Evolutionary conservation across 805 yeast species (phyloP).

Genomic region (Wickerhamiella nectarea): DNA sequence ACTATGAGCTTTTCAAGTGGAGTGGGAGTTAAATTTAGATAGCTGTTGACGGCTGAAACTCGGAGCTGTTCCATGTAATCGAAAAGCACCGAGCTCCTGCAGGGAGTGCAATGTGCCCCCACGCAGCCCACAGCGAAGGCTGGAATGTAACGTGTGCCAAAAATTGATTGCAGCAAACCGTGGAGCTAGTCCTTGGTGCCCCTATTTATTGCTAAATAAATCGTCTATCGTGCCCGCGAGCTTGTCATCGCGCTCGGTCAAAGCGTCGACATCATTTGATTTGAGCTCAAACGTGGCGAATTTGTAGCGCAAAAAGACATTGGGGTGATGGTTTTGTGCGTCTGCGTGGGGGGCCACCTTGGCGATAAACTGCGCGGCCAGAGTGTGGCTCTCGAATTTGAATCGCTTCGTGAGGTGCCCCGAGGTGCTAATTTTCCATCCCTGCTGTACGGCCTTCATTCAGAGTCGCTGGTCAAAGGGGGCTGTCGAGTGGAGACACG

Average conservation of each 20-base stretch:
- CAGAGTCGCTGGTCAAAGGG: too few relatives aligned
- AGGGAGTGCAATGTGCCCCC: too few relatives aligned
- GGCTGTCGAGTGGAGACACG: too few relatives aligned
- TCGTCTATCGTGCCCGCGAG: slow-evolving; percentile 13
- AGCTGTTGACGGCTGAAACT: slow-evolving; percentile 1
- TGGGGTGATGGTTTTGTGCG: slow-evolving; percentile 18
- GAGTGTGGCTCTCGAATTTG: slow-evolving; percentile 16
- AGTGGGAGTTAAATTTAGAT: background rate
- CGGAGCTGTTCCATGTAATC: slow-evolving; percentile 5
- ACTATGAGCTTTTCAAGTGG: slow-evolving; percentile 2
- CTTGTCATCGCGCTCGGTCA: slow-evolving; percentile 15
- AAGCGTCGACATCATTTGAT: slow-evolving; percentile 15
- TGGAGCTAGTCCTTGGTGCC: background rate
- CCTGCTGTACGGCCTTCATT: slow-evolving; percentile 4
- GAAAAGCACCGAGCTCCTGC: too few relatives aligned
- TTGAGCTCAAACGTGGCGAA: slow-evolving; percentile 14
- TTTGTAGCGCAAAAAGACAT: slow-evolving; percentile 15
- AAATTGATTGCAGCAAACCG: too few relatives aligned
- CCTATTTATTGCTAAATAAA: background rate
- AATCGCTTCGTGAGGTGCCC: slow-evolving; percentile 13
- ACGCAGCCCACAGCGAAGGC: too few relatives aligned
- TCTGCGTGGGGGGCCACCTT: slow-evolving; percentile 16
- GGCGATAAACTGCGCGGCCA: slow-evolving; percentile 16
- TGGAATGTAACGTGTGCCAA: too few relatives aligned
- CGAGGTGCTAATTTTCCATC: slow-evolving; percentile 12